Base-by-base conservation (phyloP, 192 early-diverging fungal species). In the Chytriomyces confervae region DNA sequence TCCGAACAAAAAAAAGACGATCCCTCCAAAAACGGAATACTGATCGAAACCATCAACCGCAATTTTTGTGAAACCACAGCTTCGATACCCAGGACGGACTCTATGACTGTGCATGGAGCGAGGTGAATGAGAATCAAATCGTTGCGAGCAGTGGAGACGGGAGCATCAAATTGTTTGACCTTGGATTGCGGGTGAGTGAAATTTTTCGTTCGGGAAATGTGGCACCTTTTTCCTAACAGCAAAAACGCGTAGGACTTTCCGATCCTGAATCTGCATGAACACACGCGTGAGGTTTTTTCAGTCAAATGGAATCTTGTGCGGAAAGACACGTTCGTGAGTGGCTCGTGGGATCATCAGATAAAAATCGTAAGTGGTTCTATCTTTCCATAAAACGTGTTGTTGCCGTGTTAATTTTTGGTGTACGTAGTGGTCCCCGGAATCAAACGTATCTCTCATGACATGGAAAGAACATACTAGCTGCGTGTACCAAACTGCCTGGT, bases 41-140 rank as follows among this genome's bases (percentile, higher is more conserved):
- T 27, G 24, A 27, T 27, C 24, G 20, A 9, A 66, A 5, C 5
- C 53, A n/a, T n/a, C 13, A 16, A 16, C 11, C 63, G 10, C 18
- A 23, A 13, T 27, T 65, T 18, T 36, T 11, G 29, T 27, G 46
- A 27, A 24, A n/a, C 16, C 64, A 69, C 67, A 95, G 94, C 49
- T 99, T 91, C 80, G 97, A 98, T 76, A 97, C 97, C 3, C 96
- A 98, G 84, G 98, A 99, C 80, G 97, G 95, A 7, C 81, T 98
- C 7, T 99, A 95, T 82, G 98, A 99, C 83, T 81, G 92, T 47
- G 90, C 93, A 45, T 99, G 98, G 98, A 96, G 92, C 81, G 98
- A 99, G 81, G 72, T 90, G 13, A 94, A 99, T 80, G 97, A 99
- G 80, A 94, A 97, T 81, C 98, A 99, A 72, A 66, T 99, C 29